Percentiles rank a stretch among this genome's conserved stretches.
phyloP scores from a whole-genome alignment of 768 basidiomycete species.

The Udeniomyces megalosporus region DNA sequence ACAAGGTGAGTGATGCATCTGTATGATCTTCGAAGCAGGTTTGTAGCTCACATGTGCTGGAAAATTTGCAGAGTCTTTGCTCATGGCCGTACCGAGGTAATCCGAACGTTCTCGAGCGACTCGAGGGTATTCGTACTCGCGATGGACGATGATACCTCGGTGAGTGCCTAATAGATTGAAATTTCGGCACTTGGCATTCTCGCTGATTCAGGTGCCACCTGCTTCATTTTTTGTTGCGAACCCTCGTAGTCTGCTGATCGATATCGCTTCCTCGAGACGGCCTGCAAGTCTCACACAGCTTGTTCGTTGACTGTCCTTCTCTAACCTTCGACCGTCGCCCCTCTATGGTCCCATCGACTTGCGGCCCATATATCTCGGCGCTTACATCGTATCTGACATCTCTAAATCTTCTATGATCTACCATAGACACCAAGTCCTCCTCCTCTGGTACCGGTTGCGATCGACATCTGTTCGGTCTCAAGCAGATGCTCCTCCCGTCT shows the following conservation, averaged over 20 bases:
- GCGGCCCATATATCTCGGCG: background rate
- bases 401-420: background rate
- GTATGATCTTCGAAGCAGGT: too few relatives aligned
- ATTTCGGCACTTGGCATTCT: too few relatives aligned
- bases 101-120: constrained; percentile 56
- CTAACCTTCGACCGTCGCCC: background rate
- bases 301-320: constrained; percentile 26
- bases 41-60: too few relatives aligned
- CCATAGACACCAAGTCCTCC: constrained; percentile 44
- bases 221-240: background rate
- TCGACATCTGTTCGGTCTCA: constrained; percentile 74
- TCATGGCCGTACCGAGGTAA: constrained; percentile 80
- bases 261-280: constrained; percentile 44
- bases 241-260: constrained; percentile 29
- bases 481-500: constrained; percentile 43
- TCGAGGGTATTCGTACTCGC: constrained; percentile 60
- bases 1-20: too few relatives aligned
- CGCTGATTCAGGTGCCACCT: too few relatives aligned
- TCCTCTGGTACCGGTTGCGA: constrained; percentile 73
- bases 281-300: constrained; percentile 51
- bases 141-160: constrained; percentile 40
- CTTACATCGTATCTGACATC: background rate
- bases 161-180: constrained; percentile 22
- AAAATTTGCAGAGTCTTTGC: constrained; percentile 73
- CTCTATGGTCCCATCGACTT: too few relatives aligned